Evolutionary conservation across 352 stramenopile species (phyloP), one percentile per base, ranked within the genome.

Genomic region (Pythium phragmiticola): DNA sequence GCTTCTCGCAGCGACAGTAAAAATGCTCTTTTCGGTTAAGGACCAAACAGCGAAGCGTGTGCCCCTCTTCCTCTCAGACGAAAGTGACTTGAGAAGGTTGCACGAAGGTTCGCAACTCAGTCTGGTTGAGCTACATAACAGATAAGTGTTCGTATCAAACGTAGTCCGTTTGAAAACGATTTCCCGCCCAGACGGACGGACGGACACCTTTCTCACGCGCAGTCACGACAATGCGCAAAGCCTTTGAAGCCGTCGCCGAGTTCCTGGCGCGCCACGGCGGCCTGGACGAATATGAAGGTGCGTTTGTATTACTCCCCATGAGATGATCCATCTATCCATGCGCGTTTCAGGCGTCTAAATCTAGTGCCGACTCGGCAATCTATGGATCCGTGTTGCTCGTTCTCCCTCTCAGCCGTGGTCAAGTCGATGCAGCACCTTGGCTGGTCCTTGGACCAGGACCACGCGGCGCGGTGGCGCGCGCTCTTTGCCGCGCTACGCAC

Each of bases 401-500:
- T 63, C 21, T 11, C 2, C 36, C 19, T 17, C 7, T 14, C 39
- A 66, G 66, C 57, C 16, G 66, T 72, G 42, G 57, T 75, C 55
- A 54, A 75, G 7, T 68, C 79, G 45, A 63, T 90, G 60, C 57
- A 63, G 28, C 77, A 80, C 13, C 71, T 76, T 48, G 84, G 84
- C 9, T 74, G 63, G 47, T 36, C 73, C 9, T 43, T 93, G 33
- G 51, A 79, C 14, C 68, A 76, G 33, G 54, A 82, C 19, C 86
- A 80, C 65, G 51, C 72, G 23, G 72, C 84, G 56, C 77, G 70
- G 33, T 87, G 73, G 74, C 74, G 82, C 19, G 61, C 68, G 60
- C 65, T 91, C 23, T 56, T 93, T 39, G 69, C 75, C 9, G 70
- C 74, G 34, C 73, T 93, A 23, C 69, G 65, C 12, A 46, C 71